These are phyloP conservation scores for Cucurbita argyrosperma DNA, from an alignment of 306 rosid species.

Conservation along the genomic window DNA sequence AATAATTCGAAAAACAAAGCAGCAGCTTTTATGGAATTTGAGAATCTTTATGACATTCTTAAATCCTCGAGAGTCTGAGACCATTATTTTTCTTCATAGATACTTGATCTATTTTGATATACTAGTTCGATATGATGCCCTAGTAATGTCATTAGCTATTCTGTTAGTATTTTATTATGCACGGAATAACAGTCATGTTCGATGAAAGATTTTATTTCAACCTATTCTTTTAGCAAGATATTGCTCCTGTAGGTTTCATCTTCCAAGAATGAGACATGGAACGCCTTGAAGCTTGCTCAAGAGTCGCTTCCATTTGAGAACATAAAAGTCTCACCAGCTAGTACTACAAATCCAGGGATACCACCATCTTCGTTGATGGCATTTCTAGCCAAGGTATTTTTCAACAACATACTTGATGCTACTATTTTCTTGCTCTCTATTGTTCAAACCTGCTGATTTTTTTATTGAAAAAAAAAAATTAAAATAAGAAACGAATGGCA, in stretches of 20 bases:
- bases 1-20: neutral
- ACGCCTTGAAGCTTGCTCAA: constrained; percentile 55
- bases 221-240: constrained; percentile 5
- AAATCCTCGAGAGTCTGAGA: neutral
- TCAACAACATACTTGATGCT: neutral
- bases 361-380: constrained; percentile 90
- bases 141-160: neutral
- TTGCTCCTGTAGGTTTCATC: constrained; percentile 50
- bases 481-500: neutral
- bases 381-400: constrained; percentile 52
- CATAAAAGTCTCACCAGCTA: constrained; percentile 41
- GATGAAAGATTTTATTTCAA: neutral
- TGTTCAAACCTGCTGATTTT: neutral
- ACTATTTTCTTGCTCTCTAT: neutral
- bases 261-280: constrained; percentile 43
- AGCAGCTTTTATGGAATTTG: neutral
- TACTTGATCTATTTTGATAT: neutral
- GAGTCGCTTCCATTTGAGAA: constrained; percentile 53
- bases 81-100: neutral
- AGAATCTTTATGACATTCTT: neutral
- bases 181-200: neutral
- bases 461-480: neutral
- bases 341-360: constrained; percentile 79
- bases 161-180: neutral
- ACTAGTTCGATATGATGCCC: neutral